Evolutionary conservation across 352 stramenopile genomes (phyloP), one percentile per base, ranked within the genome.

Genomic region (Thalassiosira delicatula): DNA sequence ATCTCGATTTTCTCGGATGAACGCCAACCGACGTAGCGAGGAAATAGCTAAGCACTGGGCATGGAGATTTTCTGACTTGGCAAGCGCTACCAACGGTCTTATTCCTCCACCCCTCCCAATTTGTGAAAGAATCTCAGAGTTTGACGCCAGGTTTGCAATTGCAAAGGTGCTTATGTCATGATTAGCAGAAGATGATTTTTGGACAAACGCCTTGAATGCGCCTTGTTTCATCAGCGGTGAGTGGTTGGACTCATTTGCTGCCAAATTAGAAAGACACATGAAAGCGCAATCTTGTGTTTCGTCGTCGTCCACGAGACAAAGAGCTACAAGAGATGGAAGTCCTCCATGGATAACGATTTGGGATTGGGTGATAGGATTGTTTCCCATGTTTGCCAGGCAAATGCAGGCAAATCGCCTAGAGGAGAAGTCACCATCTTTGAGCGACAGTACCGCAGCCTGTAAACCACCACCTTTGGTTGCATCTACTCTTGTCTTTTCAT

Each of bases 201-300:
- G 81, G 5, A 98, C 79, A 12, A 96, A 94, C 3, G 94, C 89
- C 56, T 94, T 87, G 21, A 98, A 86, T 29, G 95, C 92, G 2
- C 95, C 95, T 35, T 96, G 95, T 5, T 90, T 81, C 46, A 98
- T 93, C 90, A 98, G 93, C 57, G 95, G 91, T 37, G 91, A 89
- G 79, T 98, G 96, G 78, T 98, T 98, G 71, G 88, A 92, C 74
- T 98, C 95, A 73, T 98, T 98, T 37, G 94, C 95, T 0, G 96
- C 95, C 21, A 98, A 85, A 80, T 98, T 99, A 12, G 93, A 96
- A 8, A 98, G 84, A 33, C 95, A 96, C 95, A 98, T 98, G 78
- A 97, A 94, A 29, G 95, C 95, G 84, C 98, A 97, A 0, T 95
- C 85, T 72, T 97, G 93, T 56, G 91, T 96, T 61, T 97, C 95